These are phyloP conservation scores for Letharia lupina DNA, from an alignment of 495 filamentous ascomycete species.

Conservation along the genomic window DNA sequence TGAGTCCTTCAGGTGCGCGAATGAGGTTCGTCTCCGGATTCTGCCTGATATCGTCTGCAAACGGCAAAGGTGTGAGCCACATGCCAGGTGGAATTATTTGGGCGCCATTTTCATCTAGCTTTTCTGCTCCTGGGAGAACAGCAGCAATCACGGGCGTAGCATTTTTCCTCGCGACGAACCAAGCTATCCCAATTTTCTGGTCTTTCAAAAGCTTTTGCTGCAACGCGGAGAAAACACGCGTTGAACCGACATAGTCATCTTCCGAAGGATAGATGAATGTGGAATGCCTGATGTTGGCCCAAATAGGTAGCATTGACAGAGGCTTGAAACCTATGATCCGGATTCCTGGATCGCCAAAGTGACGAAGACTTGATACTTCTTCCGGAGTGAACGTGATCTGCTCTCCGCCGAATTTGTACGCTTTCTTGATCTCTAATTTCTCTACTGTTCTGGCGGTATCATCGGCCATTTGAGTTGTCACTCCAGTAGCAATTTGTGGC, in stretches of 20 bases:
- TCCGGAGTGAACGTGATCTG: slow-evolving; percentile 78
- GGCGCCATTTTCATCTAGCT: slow-evolving; percentile 54
- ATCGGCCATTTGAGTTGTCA: slow-evolving; percentile 63
- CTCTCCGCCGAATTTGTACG: slow-evolving; percentile 92
- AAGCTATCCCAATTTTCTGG: slow-evolving; percentile 73
- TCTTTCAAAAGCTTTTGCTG: slow-evolving; percentile 75
- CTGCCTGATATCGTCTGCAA: slow-evolving; percentile 79
- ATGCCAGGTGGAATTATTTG: slow-evolving; percentile 73
- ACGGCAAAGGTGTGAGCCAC: slow-evolving; percentile 84
- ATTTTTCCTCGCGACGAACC: slow-evolving; percentile 80
- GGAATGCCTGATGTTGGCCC: slow-evolving; percentile 78
- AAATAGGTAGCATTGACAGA: slow-evolving; percentile 61
- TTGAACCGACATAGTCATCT: slow-evolving; percentile 79
- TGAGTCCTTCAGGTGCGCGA: slow-evolving; percentile 57
- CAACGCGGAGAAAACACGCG: slow-evolving; percentile 83
- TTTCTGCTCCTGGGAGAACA: slow-evolving; percentile 65
- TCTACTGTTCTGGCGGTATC: slow-evolving; percentile 68
- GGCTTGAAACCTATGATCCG: slow-evolving; percentile 94
- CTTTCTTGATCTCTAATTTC: slow-evolving; percentile 76
- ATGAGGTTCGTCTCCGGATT: slow-evolving; percentile 52
- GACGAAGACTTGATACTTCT: slow-evolving; percentile 64
- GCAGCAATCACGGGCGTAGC: slow-evolving; percentile 69
- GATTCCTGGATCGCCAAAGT: slow-evolving; percentile 74
- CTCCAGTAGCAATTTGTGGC: slow-evolving; percentile 65
- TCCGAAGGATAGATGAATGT: slow-evolving; percentile 94